A percentile compares a stretch with the other conserved stretches of the same genome.
Evolutionary conservation across 2,329 filamentous ascomycete genomes (phyloP).

Genomic region (Acephala macrosclerotiorum): DNA sequence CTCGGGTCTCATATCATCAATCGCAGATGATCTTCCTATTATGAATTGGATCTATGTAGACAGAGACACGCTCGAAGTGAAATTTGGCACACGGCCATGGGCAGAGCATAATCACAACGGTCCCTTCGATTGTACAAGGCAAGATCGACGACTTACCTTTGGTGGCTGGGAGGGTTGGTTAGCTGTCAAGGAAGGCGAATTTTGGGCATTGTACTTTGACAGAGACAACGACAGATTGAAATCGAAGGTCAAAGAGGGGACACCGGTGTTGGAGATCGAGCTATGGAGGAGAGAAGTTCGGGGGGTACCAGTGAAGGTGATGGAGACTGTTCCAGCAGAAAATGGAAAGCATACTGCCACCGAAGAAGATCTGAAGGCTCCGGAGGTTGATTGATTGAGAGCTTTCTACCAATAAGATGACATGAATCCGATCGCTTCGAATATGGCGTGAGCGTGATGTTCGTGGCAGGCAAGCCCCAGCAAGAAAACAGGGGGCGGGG

Average conservation of each 20-base stretch:
- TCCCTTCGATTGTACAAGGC: constrained; percentile 68
- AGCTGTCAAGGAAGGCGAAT: constrained; percentile 52
- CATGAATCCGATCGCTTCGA: too few species aligned
- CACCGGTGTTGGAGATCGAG: constrained; percentile 61
- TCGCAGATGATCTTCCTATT: constrained; percentile 61
- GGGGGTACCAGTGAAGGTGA: not conserved
- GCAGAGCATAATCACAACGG: constrained; percentile 77
- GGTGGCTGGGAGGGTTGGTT: constrained; percentile 74
- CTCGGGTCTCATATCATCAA: constrained; percentile 59
- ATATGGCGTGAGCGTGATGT: too few species aligned
- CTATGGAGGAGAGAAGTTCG: constrained; percentile 43
- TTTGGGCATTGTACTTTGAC: constrained; percentile 61
- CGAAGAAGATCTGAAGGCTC: too few species aligned
- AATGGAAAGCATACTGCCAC: not conserved
- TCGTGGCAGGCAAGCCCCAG: too few species aligned
- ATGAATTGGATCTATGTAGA: constrained; percentile 74
- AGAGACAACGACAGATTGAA: constrained; percentile 54
- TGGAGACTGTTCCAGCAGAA: not conserved
- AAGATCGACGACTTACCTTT: constrained; percentile 57
- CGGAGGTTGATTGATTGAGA: too few species aligned
- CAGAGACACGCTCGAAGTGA: constrained; percentile 61
- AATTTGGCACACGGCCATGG: constrained; percentile 71
- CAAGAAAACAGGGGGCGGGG: too few species aligned
- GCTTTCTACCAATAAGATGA: too few species aligned
- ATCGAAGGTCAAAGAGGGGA: constrained; percentile 54